Base-by-base conservation (phyloP, 306 rosid species). In the Aeschynomene evenia region DNA sequence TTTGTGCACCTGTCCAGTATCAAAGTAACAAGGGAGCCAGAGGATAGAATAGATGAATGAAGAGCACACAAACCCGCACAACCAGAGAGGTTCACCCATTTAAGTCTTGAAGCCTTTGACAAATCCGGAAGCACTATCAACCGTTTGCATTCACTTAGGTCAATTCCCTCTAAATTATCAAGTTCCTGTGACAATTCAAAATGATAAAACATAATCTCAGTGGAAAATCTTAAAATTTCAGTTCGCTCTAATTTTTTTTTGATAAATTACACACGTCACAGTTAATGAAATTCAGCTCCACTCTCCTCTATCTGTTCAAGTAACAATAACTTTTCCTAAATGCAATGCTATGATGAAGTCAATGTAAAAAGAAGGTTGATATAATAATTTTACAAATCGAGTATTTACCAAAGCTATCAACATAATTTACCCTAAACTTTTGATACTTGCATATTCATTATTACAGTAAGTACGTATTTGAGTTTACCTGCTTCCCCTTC, bases 401-500 rank as follows among this genome's bases (percentile, higher is more conserved):
- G n/a, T n/a, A n/a, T n/a, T n/a, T n/a, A n/a, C n/a, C n/a, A n/a
- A n/a, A n/a, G n/a, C n/a, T n/a, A n/a, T n/a, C n/a, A n/a, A n/a
- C n/a, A n/a, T n/a, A n/a, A n/a, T n/a, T n/a, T n/a, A n/a, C n/a
- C n/a, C n/a, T n/a, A n/a, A n/a, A n/a, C n/a, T n/a, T n/a, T n/a
- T n/a, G n/a, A n/a, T n/a, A n/a, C n/a, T n/a, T n/a, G n/a, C n/a
- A n/a, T n/a, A n/a, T n/a, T n/a, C n/a, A n/a, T n/a, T n/a, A n/a
- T n/a, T n/a, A n/a, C n/a, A n/a, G n/a, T n/a, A n/a, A n/a, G n/a
- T n/a, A n/a, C n/a, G n/a, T n/a, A n/a, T n/a, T n/a, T n/a, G n/a
- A n/a, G n/a, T 50, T 4, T 48, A 78, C 78, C 74, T 46, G 70
- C 2, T 0, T 15, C 12, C 74, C 74, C 0, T 37, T 21, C 78